Base-by-base conservation (phyloP, 179 eudicot genomes). In the Beta macrorhiza region DNA sequence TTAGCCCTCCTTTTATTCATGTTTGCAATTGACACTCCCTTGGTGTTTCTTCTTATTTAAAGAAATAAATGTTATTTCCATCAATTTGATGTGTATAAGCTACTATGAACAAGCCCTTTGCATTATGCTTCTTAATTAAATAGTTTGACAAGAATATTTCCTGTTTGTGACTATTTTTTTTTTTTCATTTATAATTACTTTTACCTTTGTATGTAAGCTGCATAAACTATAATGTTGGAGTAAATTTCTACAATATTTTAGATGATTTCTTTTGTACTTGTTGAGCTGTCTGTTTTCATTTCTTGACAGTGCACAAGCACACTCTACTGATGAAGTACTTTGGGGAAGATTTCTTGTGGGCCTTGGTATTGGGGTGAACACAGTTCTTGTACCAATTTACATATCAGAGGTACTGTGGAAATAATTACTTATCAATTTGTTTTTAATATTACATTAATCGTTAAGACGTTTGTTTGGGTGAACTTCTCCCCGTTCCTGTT, bases 331-430 rank as follows among this genome's bases (percentile, higher is more conserved):
- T 73, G 91, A 90, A 83, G 88, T 93, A 78, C 87, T 93, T 37
- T 88, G 79, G 85, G 98, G 97, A 87, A 91, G 98, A 80, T 93
- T 93, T 84, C 90, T 93, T 75, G 94, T 92, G 55, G 98, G 98
- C 79, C 93, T 92, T 79, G 98, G 98, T 68, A 92, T 93, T 85
- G 98, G 98, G 32, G 93, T 91, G 83, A 91, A 92, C 89, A 91
- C 98, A 13, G 98, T 86, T 81, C 91, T 93, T 64, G 97, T 92
- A 75, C 94, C 98, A 68, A 87, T 93, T 75, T 93, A 93, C 79
- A 92, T 93, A 82, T 92, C 97, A 81, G 98, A 93, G 98, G 98
- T 93, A 64, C 76, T 32, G 32, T 17, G 5, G 58, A 68, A 7
- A 47, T 51, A 16, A 19, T 65, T 72, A 47, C 25, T 37, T 5